Conservation (phyloP, 306 rosid genomes). For the Gynostemma pentaphyllum region DNA sequence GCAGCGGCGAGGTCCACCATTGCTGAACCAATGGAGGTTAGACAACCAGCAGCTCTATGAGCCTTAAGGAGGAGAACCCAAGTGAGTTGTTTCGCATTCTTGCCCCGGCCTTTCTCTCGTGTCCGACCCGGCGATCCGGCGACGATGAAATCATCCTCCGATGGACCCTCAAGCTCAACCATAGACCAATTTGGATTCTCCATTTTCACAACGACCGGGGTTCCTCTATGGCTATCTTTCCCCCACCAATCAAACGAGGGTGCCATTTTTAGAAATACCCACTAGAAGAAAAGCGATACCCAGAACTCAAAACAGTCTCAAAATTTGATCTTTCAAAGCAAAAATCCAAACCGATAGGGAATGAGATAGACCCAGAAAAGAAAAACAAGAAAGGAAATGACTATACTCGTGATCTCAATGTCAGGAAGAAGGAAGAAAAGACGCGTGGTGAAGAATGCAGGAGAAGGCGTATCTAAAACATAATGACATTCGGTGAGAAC, state of each 20-base stretch:
- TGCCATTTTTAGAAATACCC: constrained; percentile 35
- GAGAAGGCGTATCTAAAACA: constrained; percentile 35
- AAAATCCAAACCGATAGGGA: not conserved
- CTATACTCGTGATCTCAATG: constrained; percentile 48
- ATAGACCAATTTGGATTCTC: constrained; percentile 93
- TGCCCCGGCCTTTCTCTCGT: constrained; percentile 50
- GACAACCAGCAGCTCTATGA: constrained; percentile 74
- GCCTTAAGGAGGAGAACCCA: constrained; percentile 91
- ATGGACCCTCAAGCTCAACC: constrained; percentile 84
- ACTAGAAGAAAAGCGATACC: not conserved
- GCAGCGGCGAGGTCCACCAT: constrained; percentile 42
- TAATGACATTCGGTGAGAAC: constrained; percentile 43
- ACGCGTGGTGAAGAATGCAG: constrained; percentile 42
- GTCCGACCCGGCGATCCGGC: constrained; percentile 22
- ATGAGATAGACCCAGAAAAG: not conserved
- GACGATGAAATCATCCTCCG: constrained; percentile 54
- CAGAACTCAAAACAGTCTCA: not conserved
- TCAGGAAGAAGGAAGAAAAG: constrained; percentile 24
- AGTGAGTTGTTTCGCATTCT: constrained; percentile 80
- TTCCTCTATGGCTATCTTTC: constrained; percentile 59
- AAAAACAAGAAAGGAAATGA: not conserved
- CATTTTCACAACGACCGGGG: constrained; percentile 97
- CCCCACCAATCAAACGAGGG: constrained; percentile 66
- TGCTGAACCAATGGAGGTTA: constrained; percentile 65
- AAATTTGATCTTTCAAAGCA: not conserved